A percentile compares a stretch with the other conserved stretches of the same genome.
phyloP scores from a whole-genome alignment of 768 basidiomycete genomes.

The Suillus paluster region DNA sequence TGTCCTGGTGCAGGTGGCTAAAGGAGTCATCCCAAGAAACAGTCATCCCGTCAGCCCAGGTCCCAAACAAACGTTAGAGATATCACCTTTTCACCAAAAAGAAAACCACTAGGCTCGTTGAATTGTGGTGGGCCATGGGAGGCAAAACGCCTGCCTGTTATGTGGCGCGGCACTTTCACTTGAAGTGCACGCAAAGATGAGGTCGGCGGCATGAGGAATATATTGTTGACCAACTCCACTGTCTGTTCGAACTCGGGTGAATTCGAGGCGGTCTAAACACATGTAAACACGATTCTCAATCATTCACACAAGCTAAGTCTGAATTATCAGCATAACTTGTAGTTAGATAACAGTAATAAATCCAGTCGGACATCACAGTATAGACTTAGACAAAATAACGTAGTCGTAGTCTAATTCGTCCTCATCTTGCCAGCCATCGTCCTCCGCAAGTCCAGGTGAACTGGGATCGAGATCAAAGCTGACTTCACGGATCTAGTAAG shows the following conservation, averaged over 20 bases:
- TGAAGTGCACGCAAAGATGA: constrained; percentile 48
- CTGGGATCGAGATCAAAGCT: constrained; percentile 60
- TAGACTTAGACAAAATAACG: constrained; percentile 40
- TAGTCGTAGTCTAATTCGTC: constrained; percentile 39
- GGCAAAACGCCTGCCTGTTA: constrained; percentile 53
- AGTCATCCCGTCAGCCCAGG: constrained; percentile 7
- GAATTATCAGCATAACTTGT: too few relatives aligned
- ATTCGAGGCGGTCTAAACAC: constrained; percentile 25
- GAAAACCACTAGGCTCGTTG: constrained; percentile 86
- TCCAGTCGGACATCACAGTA: constrained; percentile 7
- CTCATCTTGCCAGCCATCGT: constrained; percentile 33
- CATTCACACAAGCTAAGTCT: too few relatives aligned
- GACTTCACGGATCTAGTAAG: neutral
- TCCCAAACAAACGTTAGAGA: constrained; percentile 5
- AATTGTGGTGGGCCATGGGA: constrained; percentile 83
- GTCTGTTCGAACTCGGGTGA: constrained; percentile 4
- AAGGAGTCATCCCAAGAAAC: neutral
- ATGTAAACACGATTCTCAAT: constrained; percentile 39
- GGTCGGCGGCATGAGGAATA: constrained; percentile 47
- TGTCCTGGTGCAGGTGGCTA: constrained; percentile 81
- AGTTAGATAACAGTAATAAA: neutral
- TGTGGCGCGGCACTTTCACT: constrained; percentile 21
- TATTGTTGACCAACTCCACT: neutral
- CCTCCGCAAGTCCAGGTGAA: constrained; percentile 49
- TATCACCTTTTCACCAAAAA: constrained; percentile 89